Conservation (phyloP, 768 basidiomycete species). For the Hortiboletus campestris region DNA sequence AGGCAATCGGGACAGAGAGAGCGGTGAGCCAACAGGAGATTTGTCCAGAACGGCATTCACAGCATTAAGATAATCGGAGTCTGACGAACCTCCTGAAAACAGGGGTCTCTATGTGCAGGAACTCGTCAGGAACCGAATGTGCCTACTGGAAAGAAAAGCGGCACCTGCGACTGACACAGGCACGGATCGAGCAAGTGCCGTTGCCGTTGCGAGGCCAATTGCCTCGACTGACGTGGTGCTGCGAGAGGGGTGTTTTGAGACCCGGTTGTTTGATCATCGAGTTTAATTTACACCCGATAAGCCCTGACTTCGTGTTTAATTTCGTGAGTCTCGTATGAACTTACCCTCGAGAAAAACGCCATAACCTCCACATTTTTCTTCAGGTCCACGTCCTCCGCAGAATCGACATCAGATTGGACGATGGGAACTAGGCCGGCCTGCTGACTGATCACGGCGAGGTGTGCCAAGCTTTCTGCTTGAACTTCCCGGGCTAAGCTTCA, state of each 20-base stretch:
- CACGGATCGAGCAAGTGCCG: slow-evolving; percentile 44
- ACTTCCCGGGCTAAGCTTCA: slow-evolving; percentile 41
- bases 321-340: not conserved
- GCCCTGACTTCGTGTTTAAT: not conserved
- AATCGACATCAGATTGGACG: slow-evolving; percentile 53
- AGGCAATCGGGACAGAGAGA: slow-evolving; percentile 38
- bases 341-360: slow-evolving; percentile 50
- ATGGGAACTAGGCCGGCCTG: slow-evolving; percentile 51
- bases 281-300: slow-evolving; percentile 28
- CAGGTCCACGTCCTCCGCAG: slow-evolving; percentile 46
- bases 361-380: slow-evolving; percentile 46
- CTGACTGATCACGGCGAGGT: slow-evolving; percentile 50
- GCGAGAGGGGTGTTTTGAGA: slow-evolving; percentile 39
- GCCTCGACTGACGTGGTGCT: slow-evolving; percentile 36
- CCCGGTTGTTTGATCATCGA: slow-evolving; percentile 53
- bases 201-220: slow-evolving; percentile 46
- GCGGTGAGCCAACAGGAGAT: slow-evolving; percentile 29
- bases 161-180: slow-evolving; percentile 48
- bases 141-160: slow-evolving; percentile 47
- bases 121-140: not conserved
- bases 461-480: slow-evolving; percentile 47
- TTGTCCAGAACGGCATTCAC: slow-evolving; percentile 41
- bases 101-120: not conserved
- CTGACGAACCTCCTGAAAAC: slow-evolving; percentile 42
- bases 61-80: slow-evolving; percentile 41